phyloP scores from a whole-genome alignment of 768 basidiomycete species.

The Daedalea quercina region DNA sequence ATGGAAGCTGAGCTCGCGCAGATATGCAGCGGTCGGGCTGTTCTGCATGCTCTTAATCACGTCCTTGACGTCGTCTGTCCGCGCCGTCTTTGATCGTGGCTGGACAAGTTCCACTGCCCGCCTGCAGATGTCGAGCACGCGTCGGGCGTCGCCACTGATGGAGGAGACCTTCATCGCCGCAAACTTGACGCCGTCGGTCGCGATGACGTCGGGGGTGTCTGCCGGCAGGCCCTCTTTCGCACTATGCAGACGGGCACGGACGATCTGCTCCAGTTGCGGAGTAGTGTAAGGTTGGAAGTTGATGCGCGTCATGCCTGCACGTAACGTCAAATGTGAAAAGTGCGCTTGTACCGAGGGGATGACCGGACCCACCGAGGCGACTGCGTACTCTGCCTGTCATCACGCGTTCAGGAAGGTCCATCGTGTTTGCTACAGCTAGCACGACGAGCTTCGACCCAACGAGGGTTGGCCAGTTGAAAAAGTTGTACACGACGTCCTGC shows the following conservation, averaged over 20 bases:
- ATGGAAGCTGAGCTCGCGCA: conserved; percentile 79
- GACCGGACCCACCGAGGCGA: conserved; percentile 61
- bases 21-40: conserved; percentile 80
- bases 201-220: conserved; percentile 47
- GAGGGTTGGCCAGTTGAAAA: conserved; percentile 99
- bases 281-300: conserved; percentile 89
- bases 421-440: conserved; percentile 95
- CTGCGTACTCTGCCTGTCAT: conserved; percentile 91
- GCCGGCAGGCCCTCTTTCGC: conserved; percentile 43
- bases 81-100: conserved; percentile 42
- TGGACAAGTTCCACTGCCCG: conserved; percentile 80
- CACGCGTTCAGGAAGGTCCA: conserved; percentile 93
- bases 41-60: conserved; percentile 86
- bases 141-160: conserved; percentile 90
- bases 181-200: conserved; percentile 69
- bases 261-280: conserved; percentile 75
- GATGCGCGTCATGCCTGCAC: conserved; percentile 78
- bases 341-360: neutral
- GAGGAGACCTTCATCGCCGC: conserved; percentile 73
- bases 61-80: conserved; percentile 64
- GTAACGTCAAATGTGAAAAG: too few species aligned
- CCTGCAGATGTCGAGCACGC: conserved; percentile 84
- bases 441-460: conserved; percentile 86
- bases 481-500: conserved; percentile 98
- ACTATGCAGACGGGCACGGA: conserved; percentile 69